These are phyloP conservation scores for Yamadazyma sp. DNA, from an alignment of 805 yeast genomes.

Conservation along the genomic window DNA sequence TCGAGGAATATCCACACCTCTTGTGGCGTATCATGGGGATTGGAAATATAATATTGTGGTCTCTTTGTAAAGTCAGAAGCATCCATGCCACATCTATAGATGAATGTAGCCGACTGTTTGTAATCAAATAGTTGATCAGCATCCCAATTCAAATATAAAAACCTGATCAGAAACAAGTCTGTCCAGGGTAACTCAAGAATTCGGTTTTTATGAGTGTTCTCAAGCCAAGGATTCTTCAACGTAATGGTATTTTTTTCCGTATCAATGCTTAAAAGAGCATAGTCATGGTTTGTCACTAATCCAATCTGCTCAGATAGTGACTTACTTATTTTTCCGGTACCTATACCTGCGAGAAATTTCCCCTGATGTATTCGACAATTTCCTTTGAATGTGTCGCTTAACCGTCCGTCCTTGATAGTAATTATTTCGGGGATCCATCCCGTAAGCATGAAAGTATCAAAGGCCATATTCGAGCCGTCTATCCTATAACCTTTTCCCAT, in stretches of 20 bases:
- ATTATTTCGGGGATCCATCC: slow-evolving; percentile 74
- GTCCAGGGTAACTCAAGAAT: slow-evolving; percentile 16
- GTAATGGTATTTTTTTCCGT: slow-evolving; percentile 6
- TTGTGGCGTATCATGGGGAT: slow-evolving; percentile 23
- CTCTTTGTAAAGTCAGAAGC: slow-evolving; percentile 21
- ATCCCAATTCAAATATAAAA: slow-evolving; percentile 71
- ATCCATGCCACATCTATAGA: slow-evolving; percentile 11
- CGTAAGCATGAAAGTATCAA: slow-evolving; percentile 61
- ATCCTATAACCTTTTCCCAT: slow-evolving; percentile 59
- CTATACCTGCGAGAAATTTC: slow-evolving; percentile 57
- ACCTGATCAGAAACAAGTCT: slow-evolving; percentile 36
- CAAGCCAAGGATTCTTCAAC: slow-evolving; percentile 41
- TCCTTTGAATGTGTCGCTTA: slow-evolving; percentile 17
- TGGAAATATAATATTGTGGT: slow-evolving; percentile 47
- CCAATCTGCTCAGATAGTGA: slow-evolving; percentile 32
- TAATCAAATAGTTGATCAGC: slow-evolving; percentile 27
- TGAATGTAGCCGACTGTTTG: slow-evolving; percentile 25
- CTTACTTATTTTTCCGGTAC: slow-evolving; percentile 54
- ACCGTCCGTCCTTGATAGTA: slow-evolving; percentile 36
- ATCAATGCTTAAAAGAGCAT: slow-evolving; percentile 46
- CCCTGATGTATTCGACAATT: neutral
- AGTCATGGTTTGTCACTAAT: slow-evolving; percentile 67
- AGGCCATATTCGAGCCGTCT: slow-evolving; percentile 73
- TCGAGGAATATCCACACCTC: slow-evolving; percentile 52
- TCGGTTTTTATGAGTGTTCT: slow-evolving; percentile 17